Conservation (phyloP, 306 rosid species). For the Canavalia gladiata region DNA sequence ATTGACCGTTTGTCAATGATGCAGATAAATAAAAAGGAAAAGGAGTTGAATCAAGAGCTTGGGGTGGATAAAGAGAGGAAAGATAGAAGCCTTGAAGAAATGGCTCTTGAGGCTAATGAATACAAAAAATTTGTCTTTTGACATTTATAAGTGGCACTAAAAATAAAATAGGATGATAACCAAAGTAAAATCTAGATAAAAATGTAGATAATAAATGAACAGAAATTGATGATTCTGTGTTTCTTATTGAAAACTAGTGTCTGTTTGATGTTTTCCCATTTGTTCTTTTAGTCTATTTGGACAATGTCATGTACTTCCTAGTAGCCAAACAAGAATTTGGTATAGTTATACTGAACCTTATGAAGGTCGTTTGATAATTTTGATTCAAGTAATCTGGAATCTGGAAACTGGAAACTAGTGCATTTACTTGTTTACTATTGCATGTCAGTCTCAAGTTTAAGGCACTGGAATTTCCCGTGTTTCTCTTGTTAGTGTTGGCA, state of each 20-base stretch:
- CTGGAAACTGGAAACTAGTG: not conserved
- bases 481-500: too few relatives aligned
- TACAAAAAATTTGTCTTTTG: slow-evolving; percentile 74
- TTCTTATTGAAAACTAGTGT: not conserved
- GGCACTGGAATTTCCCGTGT: too few relatives aligned
- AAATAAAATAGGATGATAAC: slow-evolving; percentile 2
- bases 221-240: slow-evolving; percentile 12
- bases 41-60: slow-evolving; percentile 68
- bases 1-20: slow-evolving; percentile 32
- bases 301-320: slow-evolving; percentile 16
- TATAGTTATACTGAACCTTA: not conserved
- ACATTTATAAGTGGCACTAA: not conserved
- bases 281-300: not conserved
- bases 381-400: not conserved
- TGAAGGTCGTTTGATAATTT: not conserved
- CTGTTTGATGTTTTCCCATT: not conserved
- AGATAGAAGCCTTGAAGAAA: slow-evolving; percentile 79
- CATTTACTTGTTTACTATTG: too few relatives aligned
- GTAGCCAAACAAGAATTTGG: not conserved
- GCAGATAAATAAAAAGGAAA: slow-evolving; percentile 83
- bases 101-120: slow-evolving; percentile 83
- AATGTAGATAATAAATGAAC: not conserved
- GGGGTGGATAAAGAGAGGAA: slow-evolving; percentile 79
- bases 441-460: too few relatives aligned
- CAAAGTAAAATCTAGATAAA: not conserved